Conservation (phyloP, 2,329 filamentous ascomycete species). For the Xylaria multiplex region DNA sequence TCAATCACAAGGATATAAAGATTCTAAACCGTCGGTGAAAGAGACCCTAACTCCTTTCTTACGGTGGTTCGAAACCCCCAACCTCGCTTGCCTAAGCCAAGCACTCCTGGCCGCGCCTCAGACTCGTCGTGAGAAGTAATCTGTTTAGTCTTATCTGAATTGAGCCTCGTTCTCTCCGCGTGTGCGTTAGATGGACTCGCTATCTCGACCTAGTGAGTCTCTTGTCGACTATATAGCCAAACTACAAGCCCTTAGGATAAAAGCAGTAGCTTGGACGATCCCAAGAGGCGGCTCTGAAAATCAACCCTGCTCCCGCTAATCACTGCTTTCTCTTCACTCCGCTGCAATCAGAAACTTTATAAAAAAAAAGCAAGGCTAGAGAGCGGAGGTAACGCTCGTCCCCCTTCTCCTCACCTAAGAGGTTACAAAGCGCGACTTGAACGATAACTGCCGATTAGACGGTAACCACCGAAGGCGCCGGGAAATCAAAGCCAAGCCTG, state of each 20-base stretch:
- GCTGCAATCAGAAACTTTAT: slow-evolving; percentile 60
- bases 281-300: no score
- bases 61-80: no score
- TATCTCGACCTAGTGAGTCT: background rate
- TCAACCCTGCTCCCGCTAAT: slow-evolving; percentile 49
- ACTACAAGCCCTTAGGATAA: slow-evolving; percentile 56
- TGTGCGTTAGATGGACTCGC: background rate
- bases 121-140: background rate
- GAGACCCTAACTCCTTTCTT: no score
- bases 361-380: slow-evolving; percentile 57
- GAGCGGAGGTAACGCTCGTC: slow-evolving; percentile 63
- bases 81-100: no score
- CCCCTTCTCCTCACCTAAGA: slow-evolving; percentile 43
- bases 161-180: background rate
- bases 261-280: slow-evolving; percentile 2
- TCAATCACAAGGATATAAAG: no score
- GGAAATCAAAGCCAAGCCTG: slow-evolving; percentile 48
- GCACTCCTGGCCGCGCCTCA: no score
- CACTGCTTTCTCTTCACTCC: slow-evolving; percentile 65
- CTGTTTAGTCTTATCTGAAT: background rate
- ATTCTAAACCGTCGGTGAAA: no score
- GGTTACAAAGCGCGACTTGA: slow-evolving; percentile 8
- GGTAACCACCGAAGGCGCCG: background rate
- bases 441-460: background rate
- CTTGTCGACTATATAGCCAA: slow-evolving; percentile 65